A percentile compares a stretch with the other conserved stretches of the same genome.
Evolutionary conservation across 148 eudicot genomes (phyloP).

Genomic region (Agrostemma githago): DNA sequence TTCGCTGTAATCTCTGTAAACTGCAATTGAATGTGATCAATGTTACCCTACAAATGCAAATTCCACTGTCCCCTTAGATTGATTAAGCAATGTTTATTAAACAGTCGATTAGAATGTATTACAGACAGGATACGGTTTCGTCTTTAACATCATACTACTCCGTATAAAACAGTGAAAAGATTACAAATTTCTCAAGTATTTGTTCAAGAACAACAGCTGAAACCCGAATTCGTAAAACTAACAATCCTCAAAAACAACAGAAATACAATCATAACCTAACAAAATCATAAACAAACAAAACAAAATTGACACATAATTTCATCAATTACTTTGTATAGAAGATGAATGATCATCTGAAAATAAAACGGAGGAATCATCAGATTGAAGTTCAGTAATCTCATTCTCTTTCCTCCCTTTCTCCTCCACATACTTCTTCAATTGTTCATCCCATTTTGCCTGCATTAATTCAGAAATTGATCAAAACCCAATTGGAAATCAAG

Average conservation of each 20-base stretch:
- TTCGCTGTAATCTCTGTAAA: not conserved
- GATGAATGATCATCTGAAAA: slow-evolving; percentile 17
- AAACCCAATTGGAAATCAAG: not conserved
- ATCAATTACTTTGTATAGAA: slow-evolving; percentile 12
- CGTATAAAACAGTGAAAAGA: not conserved
- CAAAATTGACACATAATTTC: not conserved
- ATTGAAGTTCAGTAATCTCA: slow-evolving; percentile 11
- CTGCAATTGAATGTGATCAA: slow-evolving; percentile 14
- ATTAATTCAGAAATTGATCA: not conserved
- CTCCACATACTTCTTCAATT: slow-evolving; percentile 46
- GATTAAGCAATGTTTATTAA: not conserved
- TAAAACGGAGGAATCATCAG: slow-evolving; percentile 14
- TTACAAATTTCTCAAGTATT: slow-evolving; percentile 7
- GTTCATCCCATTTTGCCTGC: slow-evolving; percentile 50
- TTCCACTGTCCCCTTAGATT: not conserved
- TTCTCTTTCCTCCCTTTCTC: slow-evolving; percentile 35
- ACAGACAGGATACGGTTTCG: no score
- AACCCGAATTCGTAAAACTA: not conserved
- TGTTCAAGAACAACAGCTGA: not conserved
- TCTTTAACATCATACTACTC: not conserved
- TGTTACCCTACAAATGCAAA: not conserved
- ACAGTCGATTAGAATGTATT: no score
- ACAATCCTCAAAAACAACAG: not conserved
- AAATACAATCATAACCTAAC: not conserved
- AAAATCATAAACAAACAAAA: not conserved